These are phyloP conservation scores for Obelidium mucronatum DNA, from an alignment of 192 early-diverging fungal genomes.

Conservation along the genomic window DNA sequence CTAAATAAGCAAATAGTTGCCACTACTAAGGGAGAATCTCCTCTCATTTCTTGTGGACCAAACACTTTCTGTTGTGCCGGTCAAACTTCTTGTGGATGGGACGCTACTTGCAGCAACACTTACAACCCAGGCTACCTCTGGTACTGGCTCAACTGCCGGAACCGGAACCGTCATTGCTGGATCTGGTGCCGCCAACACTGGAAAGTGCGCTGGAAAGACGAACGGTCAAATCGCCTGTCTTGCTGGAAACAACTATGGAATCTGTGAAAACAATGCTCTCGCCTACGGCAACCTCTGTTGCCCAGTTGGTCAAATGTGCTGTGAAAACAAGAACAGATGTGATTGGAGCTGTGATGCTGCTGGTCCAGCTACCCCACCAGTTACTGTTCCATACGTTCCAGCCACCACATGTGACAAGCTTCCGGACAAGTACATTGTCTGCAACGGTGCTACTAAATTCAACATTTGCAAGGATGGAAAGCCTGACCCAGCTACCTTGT, in stretches of 20 bases:
- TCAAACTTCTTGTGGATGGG: neutral
- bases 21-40: too few species aligned
- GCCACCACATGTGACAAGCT: neutral
- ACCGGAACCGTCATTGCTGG: neutral
- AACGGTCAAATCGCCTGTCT: neutral
- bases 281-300: neutral
- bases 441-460: constrained; percentile 5
- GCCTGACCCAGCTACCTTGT: neutral
- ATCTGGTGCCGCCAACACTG: constrained; percentile 1
- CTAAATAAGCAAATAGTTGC: too few species aligned
- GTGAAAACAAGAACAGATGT: constrained; percentile 1
- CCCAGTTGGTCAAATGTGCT: constrained; percentile 18
- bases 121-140: neutral
- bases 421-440: constrained; percentile 11
- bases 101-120: neutral
- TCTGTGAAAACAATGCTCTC: neutral
- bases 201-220: neutral
- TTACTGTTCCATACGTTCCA: neutral
- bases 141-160: neutral
- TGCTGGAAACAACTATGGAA: neutral
- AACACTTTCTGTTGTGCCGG: neutral
- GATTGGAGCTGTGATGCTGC: neutral
- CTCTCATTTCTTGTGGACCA: neutral
- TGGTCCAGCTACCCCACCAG: neutral
- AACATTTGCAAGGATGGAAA: constrained; percentile 13